Percentiles rank a stretch among this genome's conserved stretches.
Evolutionary conservation across 495 filamentous ascomycete genomes (phyloP).

Genomic region (Podospora comata): DNA sequence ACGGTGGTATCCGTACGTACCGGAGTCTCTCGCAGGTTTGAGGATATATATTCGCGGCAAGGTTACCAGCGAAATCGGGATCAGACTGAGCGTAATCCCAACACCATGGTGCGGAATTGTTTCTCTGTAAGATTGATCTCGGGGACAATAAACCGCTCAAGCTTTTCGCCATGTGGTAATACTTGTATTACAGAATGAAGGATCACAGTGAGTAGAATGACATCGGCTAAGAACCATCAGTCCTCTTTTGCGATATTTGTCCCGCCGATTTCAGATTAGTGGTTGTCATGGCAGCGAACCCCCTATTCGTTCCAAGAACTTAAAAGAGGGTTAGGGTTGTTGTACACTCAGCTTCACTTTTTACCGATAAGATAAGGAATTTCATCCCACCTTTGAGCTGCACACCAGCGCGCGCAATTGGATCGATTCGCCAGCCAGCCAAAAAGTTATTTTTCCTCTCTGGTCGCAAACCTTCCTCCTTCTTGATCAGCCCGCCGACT

Average conservation of each 20-base stretch:
- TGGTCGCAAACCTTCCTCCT: not conserved
- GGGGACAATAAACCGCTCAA: not conserved
- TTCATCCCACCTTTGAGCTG: not conserved
- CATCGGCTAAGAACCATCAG: not conserved
- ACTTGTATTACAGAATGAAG: not conserved
- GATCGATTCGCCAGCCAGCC: not conserved
- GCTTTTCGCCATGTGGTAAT: not conserved
- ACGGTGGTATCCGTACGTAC: not conserved
- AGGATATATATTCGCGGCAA: not conserved
- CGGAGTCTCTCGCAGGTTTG: not conserved
- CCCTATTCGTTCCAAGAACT: not conserved
- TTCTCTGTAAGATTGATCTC: not conserved
- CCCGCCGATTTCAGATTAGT: not conserved
- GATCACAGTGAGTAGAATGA: not conserved
- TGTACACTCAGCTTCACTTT: not conserved
- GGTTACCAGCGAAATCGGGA: not conserved
- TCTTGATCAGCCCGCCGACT: not conserved
- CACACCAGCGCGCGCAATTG: not conserved
- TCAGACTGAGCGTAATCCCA: not conserved
- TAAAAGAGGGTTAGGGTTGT: not conserved
- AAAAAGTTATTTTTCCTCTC: not conserved
- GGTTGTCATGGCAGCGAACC: slow-evolving; percentile 2
- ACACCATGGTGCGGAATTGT: not conserved
- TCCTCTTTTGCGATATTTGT: not conserved
- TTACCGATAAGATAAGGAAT: slow-evolving; percentile 2